Conservation (phyloP, 2,329 filamentous ascomycete genomes). For the Fusarium sacchari region DNA sequence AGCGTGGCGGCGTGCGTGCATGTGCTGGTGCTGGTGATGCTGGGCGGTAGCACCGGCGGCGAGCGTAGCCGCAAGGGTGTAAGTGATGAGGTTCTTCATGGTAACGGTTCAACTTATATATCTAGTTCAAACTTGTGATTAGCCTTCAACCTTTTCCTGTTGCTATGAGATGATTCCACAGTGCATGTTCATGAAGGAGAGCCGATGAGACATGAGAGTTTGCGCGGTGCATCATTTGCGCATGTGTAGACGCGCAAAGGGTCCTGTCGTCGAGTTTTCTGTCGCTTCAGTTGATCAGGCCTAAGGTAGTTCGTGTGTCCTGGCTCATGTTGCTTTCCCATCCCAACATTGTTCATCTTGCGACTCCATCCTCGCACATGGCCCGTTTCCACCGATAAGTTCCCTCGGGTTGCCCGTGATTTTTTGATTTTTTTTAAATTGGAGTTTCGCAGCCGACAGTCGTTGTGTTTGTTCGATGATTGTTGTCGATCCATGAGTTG, state of each 20-base stretch:
- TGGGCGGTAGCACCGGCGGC: conserved; percentile 66
- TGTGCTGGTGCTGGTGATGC: conserved; percentile 68
- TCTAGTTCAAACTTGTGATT: conserved; percentile 27
- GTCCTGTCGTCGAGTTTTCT: not conserved
- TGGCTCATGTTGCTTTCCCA: not conserved
- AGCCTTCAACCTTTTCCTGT: conserved; percentile 21
- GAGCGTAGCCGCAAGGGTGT: conserved; percentile 63
- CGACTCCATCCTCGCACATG: not conserved
- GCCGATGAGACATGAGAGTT: not conserved
- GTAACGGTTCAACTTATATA: conserved; percentile 36
- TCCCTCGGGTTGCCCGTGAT: not conserved
- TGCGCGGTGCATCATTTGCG: not conserved
- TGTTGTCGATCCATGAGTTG: not conserved
- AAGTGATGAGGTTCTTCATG: conserved; percentile 62
- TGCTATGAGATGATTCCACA: not conserved
- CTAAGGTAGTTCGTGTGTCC: not conserved
- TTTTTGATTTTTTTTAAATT: too few relatives aligned
- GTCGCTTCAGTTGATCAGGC: not conserved
- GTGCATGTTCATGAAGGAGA: not conserved
- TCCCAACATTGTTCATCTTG: not conserved
- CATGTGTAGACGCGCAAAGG: not conserved
- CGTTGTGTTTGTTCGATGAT: not conserved
- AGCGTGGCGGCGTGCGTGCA: conserved; percentile 65
- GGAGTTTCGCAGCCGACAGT: not conserved
- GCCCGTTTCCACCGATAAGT: not conserved